Evolutionary conservation across 345 rosid genomes (phyloP), one percentile per base, ranked within the genome.

Genomic region (Gossypium australe): DNA sequence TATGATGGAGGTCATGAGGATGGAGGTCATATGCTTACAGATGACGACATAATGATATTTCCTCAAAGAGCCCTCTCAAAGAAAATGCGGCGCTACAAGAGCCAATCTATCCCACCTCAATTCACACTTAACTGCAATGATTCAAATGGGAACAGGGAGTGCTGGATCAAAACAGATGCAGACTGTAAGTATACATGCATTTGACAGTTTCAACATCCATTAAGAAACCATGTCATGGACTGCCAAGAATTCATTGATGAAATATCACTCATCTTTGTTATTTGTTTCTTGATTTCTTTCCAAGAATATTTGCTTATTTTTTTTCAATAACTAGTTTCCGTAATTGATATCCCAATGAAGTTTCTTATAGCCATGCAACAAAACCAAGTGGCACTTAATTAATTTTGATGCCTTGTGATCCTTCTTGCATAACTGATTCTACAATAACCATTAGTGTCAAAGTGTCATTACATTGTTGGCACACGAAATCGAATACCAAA

Each of bases 151-250:
- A 88, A 84, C 82, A 82, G 86, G 80, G 97, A 92, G 82, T 86
- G 81, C 83, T 92, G 97, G 97, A 87, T 89, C 82, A 92, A 84
- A 78, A 87, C 97, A 56, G 97, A 92, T 27, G 92, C 92, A 67
- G 91, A 91, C 69, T 89, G 94, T 91, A 89, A 87, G 97, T 86
- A 82, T 22, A 45, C 49, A 11, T 16, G 29, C 55, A 52, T 60
- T 71, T 47, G 14, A 22, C 18, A 38, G 9, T 55, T 17, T 22
- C 51, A 57, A 55, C 11, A 68, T 64, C 69, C 27, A 53, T 45
- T n/a, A 67, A 67, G 41, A 71, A 34, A 16, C 17, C 38, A 48
- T 16, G 24, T 53, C 22, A 16, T 22, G 56, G 12, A 16, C 45
- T 22, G 16, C 14, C 56, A 12, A 17, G 14, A 67, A 45, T 47